Percentiles rank a stretch among this genome's conserved stretches.
Conservation (phyloP, 305 asterid genomes). For the Fraxinus dipetala region DNA sequence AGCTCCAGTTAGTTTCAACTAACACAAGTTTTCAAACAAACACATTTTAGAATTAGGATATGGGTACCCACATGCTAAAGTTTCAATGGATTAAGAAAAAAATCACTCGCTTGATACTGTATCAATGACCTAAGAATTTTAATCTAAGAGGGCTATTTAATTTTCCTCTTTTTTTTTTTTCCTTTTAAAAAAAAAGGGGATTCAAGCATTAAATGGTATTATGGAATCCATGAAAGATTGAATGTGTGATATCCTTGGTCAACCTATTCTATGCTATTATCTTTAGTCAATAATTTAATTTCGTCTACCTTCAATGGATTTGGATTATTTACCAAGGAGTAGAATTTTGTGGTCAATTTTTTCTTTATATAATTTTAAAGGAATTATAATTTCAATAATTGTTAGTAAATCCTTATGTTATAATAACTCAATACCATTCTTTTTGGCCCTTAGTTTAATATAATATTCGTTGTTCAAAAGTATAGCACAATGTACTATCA, state of each 20-base stretch:
- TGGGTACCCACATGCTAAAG: background rate
- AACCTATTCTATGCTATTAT: slow-evolving; percentile 7
- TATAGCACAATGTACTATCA: background rate
- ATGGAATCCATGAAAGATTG: background rate
- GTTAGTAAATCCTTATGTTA: background rate
- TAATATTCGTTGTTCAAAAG: background rate
- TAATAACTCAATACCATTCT: background rate
- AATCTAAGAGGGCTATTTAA: background rate
- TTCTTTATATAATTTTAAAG: background rate
- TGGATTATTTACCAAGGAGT: background rate
- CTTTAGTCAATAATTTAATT: background rate
- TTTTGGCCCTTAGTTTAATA: background rate
- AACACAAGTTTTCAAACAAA: background rate
- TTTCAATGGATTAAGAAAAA: background rate
- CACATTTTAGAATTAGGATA: background rate
- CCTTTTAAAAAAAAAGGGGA: background rate
- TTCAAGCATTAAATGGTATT: background rate
- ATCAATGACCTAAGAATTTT: background rate
- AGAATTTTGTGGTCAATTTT: background rate
- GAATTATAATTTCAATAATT: background rate
- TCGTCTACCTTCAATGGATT: background rate
- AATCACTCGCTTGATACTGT: background rate
- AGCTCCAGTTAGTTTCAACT: background rate
- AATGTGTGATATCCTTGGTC: background rate
- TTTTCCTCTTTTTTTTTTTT: background rate